Percentiles rank a stretch among this genome's conserved stretches.
phyloP scores from a whole-genome alignment of 2,329 filamentous ascomycete genomes.

The Botrytis galanthina region DNA sequence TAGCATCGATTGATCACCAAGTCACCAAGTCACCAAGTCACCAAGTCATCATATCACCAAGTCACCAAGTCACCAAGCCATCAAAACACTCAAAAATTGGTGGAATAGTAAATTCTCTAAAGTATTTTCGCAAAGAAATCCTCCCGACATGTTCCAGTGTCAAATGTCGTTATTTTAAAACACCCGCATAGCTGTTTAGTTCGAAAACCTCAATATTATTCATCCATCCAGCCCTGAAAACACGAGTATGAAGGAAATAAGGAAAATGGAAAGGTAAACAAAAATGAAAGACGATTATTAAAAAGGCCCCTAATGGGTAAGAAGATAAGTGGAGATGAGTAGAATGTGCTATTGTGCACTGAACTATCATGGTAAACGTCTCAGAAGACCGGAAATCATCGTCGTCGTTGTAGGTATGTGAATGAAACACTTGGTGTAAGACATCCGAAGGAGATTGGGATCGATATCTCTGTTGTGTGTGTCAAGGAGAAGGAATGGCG shows the following conservation, averaged over 20 bases:
- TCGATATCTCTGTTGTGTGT: background rate
- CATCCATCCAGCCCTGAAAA: background rate
- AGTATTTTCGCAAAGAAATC: background rate
- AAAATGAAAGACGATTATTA: background rate
- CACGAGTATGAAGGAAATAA: background rate
- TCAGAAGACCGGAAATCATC: background rate
- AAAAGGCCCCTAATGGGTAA: background rate
- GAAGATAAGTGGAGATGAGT: background rate
- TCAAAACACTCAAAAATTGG: background rate
- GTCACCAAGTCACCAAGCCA: background rate
- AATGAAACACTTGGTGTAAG: background rate
- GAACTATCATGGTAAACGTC: background rate
- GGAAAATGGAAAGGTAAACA: background rate
- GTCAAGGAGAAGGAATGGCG: background rate
- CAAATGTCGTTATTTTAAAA: background rate
- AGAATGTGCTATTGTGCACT: background rate
- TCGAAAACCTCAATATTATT: background rate
- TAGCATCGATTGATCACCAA: background rate
- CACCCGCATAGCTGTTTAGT: background rate
- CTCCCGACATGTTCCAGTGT: background rate
- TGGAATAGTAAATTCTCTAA: background rate
- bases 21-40: background rate
- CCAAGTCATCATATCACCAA: too few species aligned
- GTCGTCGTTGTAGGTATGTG: background rate
- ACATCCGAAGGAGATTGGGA: background rate